phyloP scores from a whole-genome alignment of 495 filamentous ascomycete species.

The Podospora pseudocomata region DNA sequence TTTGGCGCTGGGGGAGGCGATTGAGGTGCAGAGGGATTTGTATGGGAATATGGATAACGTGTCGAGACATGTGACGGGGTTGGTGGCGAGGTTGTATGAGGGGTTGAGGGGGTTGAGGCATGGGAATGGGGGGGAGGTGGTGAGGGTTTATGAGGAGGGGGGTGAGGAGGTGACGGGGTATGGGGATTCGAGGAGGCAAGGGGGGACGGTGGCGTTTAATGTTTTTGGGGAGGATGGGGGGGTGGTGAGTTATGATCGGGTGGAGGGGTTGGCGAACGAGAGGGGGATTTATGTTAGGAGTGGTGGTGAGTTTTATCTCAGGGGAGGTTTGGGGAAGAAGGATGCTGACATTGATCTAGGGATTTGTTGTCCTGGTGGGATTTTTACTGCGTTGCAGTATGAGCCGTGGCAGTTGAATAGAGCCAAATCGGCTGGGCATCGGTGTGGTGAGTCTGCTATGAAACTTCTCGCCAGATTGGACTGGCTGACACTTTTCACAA shows the following conservation, averaged over 20 bases:
- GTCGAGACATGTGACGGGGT: slow-evolving; percentile 58
- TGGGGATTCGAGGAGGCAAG: slow-evolving; percentile 58
- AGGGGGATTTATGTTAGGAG: slow-evolving; percentile 64
- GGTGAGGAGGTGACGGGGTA: slow-evolving; percentile 34
- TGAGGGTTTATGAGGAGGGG: slow-evolving; percentile 51
- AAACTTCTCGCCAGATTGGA: no score
- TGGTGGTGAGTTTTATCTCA: slow-evolving; percentile 52
- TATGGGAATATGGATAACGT: slow-evolving; percentile 61
- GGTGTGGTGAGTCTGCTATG: slow-evolving; percentile 43
- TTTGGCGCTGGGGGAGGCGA: slow-evolving; percentile 64
- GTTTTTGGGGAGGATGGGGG: slow-evolving; percentile 51
- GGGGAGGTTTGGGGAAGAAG: slow-evolving; percentile 42
- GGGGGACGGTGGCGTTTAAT: slow-evolving; percentile 70
- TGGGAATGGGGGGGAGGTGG: slow-evolving; percentile 54
- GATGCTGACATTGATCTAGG: slow-evolving; percentile 36
- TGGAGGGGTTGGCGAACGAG: slow-evolving; percentile 61
- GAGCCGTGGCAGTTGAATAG: slow-evolving; percentile 59
- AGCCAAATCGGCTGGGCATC: slow-evolving; percentile 60
- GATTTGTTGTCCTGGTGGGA: slow-evolving; percentile 45
- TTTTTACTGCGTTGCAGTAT: slow-evolving; percentile 44
- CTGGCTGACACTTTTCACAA: slow-evolving; percentile 40
- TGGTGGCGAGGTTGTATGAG: slow-evolving; percentile 51
- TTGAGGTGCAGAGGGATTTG: slow-evolving; percentile 60
- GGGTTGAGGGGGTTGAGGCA: slow-evolving; percentile 54
- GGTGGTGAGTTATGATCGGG: slow-evolving; percentile 54